Conservation (phyloP, 2,329 filamentous ascomycete genomes). For the Neonectria neomacrospora region DNA sequence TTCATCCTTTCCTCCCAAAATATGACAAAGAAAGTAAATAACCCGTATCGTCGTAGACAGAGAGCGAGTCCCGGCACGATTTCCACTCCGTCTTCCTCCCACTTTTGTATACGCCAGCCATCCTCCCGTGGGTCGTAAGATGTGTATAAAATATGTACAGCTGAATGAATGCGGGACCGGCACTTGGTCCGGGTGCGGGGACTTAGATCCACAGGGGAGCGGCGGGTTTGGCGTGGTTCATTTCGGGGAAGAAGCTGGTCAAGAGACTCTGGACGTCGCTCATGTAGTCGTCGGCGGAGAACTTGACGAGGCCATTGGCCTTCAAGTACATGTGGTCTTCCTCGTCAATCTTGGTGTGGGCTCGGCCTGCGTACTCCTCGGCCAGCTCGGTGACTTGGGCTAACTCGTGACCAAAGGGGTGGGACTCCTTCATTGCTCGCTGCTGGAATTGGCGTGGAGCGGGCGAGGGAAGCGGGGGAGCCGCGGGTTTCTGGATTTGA, state of each 20-base stretch:
- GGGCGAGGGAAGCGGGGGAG: constrained; percentile 46
- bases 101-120: constrained; percentile 32
- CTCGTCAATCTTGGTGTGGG: constrained; percentile 70
- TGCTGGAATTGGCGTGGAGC: constrained; percentile 52
- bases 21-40: constrained; percentile 33
- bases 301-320: constrained; percentile 76
- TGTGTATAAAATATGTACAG: constrained; percentile 49
- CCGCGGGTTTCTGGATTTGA: constrained; percentile 43
- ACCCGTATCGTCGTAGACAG: constrained; percentile 16
- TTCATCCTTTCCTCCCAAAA: constrained; percentile 30
- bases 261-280: constrained; percentile 79
- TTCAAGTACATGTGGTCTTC: constrained; percentile 74
- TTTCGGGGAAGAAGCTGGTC: constrained; percentile 66
- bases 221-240: constrained; percentile 47
- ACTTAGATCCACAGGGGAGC: constrained; percentile 62
- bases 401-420: constrained; percentile 90
- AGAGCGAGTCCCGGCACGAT: constrained; percentile 33
- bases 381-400: constrained; percentile 93
- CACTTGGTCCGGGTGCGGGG: constrained; percentile 22
- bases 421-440: constrained; percentile 52
- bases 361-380: constrained; percentile 81
- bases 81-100: constrained; percentile 28
- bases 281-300: constrained; percentile 85
- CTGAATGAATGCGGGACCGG: constrained; percentile 40
- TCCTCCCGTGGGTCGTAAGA: constrained; percentile 41